Percentiles rank a stretch among this genome's conserved stretches.
phyloP scores from a whole-genome alignment of 768 basidiomycete species.

The Suillus decipiens region DNA sequence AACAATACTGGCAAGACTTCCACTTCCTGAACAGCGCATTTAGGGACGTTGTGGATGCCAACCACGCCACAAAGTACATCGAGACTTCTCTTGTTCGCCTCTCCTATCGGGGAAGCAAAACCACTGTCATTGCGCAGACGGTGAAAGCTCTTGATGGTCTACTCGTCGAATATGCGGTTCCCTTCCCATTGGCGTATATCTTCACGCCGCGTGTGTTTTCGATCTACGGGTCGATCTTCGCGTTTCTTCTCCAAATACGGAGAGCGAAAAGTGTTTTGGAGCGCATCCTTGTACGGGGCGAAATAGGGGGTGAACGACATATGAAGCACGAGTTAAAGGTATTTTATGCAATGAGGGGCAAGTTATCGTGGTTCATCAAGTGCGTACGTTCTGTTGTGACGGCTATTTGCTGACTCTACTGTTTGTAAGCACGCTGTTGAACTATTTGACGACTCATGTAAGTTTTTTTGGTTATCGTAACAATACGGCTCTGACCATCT shows the following conservation, averaged over 20 bases:
- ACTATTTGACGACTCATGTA: slow-evolving; percentile 76
- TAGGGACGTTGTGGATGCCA: slow-evolving; percentile 60
- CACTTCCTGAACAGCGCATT: slow-evolving; percentile 84
- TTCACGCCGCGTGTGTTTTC: slow-evolving; percentile 59
- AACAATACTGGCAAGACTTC: slow-evolving; percentile 75
- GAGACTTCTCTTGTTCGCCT: slow-evolving; percentile 71
- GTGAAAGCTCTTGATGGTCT: slow-evolving; percentile 69
- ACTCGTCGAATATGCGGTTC: slow-evolving; percentile 74
- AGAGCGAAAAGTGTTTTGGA: slow-evolving; percentile 74
- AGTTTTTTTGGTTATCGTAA: slow-evolving; percentile 18
- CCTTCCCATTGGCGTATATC: slow-evolving; percentile 81
- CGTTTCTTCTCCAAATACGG: slow-evolving; percentile 71
- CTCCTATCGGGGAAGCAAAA: slow-evolving; percentile 58
- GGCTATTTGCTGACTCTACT: slow-evolving; percentile 9
- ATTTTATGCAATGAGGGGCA: slow-evolving; percentile 75
- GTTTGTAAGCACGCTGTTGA: slow-evolving; percentile 54
- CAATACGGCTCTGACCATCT: slow-evolving; percentile 2
- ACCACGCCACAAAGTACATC: slow-evolving; percentile 51
- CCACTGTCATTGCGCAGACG: slow-evolving; percentile 48
- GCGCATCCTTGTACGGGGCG: slow-evolving; percentile 64
- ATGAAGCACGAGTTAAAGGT: slow-evolving; percentile 56
- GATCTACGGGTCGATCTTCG: slow-evolving; percentile 66
- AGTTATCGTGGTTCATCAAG: slow-evolving; percentile 86
- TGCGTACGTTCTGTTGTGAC: slow-evolving; percentile 38
- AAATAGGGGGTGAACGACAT: slow-evolving; percentile 34